Evolutionary conservation across 768 basidiomycete species (phyloP).

Genomic region (Boletus subcaerulescens): DNA sequence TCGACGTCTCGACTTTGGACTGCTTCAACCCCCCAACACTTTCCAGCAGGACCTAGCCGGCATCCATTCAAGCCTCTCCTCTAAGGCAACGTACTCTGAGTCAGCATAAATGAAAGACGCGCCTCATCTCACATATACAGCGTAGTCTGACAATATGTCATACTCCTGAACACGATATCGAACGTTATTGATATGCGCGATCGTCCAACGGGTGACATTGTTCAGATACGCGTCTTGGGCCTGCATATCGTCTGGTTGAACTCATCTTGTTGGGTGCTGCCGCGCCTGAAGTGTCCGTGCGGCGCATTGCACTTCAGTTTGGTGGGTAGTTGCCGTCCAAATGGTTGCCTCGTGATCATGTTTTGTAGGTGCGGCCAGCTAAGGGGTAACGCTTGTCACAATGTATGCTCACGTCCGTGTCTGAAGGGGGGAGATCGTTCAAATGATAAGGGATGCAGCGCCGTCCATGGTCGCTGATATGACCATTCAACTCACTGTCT

Average conservation of each 20-base stretch:
- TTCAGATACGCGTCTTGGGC: conserved; percentile 32
- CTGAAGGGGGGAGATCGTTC: neutral
- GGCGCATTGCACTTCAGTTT: neutral
- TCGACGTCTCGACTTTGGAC: too few relatives aligned
- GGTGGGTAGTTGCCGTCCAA: neutral
- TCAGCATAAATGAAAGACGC: conserved; percentile 3
- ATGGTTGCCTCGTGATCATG: too few relatives aligned
- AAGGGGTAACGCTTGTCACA: neutral
- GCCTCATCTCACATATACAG: conserved; percentile 13
- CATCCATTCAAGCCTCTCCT: conserved; percentile 7
- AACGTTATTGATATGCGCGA: neutral
- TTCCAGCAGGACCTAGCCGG: conserved; percentile 7
- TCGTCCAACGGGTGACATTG: conserved; percentile 3
- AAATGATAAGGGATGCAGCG: neutral
- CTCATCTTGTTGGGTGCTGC: conserved; percentile 14
- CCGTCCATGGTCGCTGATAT: conserved; percentile 17
- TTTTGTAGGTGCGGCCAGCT: conserved; percentile 6
- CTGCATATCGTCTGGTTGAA: conserved; percentile 51
- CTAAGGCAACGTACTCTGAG: neutral
- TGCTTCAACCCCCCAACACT: neutral
- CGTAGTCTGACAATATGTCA: conserved; percentile 16
- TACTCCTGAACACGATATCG: neutral
- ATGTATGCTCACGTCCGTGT: neutral
- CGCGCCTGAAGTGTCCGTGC: neutral
- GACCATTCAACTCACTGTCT: conserved; percentile 5